Percentiles rank a stretch among this genome's conserved stretches.
Evolutionary conservation across 1,284 basidiomycete genomes (phyloP).

Genomic region (Naganishia sp.): DNA sequence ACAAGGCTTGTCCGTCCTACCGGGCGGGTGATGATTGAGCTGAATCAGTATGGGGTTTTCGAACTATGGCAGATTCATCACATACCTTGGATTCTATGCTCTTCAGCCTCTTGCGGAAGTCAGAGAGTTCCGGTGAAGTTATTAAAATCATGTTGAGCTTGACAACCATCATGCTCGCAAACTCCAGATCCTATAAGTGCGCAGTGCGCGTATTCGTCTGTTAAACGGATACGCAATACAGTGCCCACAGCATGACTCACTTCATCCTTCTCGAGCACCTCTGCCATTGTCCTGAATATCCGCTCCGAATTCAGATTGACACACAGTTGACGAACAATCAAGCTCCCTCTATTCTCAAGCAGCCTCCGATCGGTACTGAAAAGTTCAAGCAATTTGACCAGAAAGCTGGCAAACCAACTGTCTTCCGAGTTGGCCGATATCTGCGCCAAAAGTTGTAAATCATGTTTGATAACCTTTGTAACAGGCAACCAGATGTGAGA

Average conservation of each 20-base stretch:
- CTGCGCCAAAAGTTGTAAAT: conserved; percentile 92
- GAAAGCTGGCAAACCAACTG: conserved; percentile 91
- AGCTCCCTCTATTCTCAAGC: conserved; percentile 86
- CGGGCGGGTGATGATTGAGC: not conserved
- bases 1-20: conserved; percentile 87
- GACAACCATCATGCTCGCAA: conserved; percentile 94
- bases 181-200: conserved; percentile 77
- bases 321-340: conserved; percentile 95
- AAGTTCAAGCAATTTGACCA: conserved; percentile 89
- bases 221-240: conserved; percentile 20
- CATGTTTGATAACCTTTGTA: conserved; percentile 83
- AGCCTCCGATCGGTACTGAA: conserved; percentile 93
- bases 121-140: conserved; percentile 90
- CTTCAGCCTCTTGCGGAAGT: conserved; percentile 89
- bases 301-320: conserved; percentile 91
- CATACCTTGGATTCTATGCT: conserved; percentile 87
- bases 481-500: conserved; percentile 1
- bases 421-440: conserved; percentile 90
- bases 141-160: conserved; percentile 96
- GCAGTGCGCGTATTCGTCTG: not conserved
- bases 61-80: conserved; percentile 16
- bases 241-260: conserved; percentile 55
- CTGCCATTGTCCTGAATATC: conserved; percentile 93
- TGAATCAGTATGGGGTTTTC: conserved; percentile 2
- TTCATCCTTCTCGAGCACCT: conserved; percentile 97